phyloP scores from a whole-genome alignment of 2,329 filamentous ascomycete species.

The Clathrospora elynae region DNA sequence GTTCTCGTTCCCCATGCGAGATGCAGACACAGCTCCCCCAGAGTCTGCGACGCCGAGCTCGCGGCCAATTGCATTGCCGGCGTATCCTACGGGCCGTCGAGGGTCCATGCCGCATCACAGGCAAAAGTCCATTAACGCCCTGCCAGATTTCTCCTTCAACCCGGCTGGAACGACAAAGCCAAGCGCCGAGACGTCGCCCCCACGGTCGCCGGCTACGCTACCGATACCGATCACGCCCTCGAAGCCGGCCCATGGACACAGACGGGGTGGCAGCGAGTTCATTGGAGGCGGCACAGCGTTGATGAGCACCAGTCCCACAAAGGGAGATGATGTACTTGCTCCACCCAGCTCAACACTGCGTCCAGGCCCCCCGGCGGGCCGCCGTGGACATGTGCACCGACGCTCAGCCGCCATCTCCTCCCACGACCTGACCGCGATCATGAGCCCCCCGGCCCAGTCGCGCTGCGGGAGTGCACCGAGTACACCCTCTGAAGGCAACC shows the following conservation, averaged over 20 bases:
- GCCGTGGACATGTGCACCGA: conserved; percentile 77
- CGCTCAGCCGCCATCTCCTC: conserved; percentile 82
- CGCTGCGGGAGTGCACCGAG: conserved; percentile 67
- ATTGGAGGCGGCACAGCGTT: conserved; percentile 68
- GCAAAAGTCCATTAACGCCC: conserved; percentile 50
- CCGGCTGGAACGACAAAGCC: conserved; percentile 48
- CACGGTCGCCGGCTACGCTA: conserved; percentile 45
- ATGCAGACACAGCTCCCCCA: conserved; percentile 33
- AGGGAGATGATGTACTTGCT: conserved; percentile 64
- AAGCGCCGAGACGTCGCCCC: conserved; percentile 41
- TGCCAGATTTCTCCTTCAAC: conserved; percentile 58
- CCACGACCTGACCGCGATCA: conserved; percentile 75
- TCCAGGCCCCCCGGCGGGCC: conserved; percentile 57
- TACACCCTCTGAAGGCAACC: conserved; percentile 61
- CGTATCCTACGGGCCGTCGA: conserved; percentile 40
- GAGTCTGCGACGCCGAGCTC: conserved; percentile 43
- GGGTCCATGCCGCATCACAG: conserved; percentile 44
- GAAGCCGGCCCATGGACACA: conserved; percentile 64
- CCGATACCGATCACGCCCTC: conserved; percentile 54
- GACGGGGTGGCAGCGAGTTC: conserved; percentile 83
- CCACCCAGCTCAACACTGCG: conserved; percentile 57
- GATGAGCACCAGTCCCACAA: conserved; percentile 73
- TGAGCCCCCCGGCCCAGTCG: conserved; percentile 63
- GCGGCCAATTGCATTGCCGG: conserved; percentile 47
- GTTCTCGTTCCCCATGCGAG: conserved; percentile 55